Evolutionary conservation across 768 basidiomycete species (phyloP), one percentile per base, ranked within the genome.

Genomic region (Lactarius evosmus): DNA sequence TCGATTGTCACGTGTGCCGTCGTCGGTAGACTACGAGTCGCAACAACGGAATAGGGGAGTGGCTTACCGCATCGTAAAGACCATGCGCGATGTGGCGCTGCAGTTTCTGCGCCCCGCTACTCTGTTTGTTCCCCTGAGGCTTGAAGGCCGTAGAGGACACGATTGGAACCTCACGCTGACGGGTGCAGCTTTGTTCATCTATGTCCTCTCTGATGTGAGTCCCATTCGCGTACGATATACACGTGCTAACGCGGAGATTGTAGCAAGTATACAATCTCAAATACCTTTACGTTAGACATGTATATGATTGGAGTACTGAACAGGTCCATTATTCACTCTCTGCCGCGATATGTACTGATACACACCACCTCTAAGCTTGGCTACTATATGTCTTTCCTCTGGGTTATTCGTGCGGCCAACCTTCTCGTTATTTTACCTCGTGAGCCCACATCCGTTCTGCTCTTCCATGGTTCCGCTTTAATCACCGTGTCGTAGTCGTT

Each of bases 261-360:
- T 61, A 69, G 66, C 68, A 69, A 69, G 62, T 64, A 33, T 69
- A 69, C 29, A 69, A 69, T 61, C 58, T 69, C 50, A 67, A 69
- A 61, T 69, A 67, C 41, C 59, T 69, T 53, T 69, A 69, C 36
- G 68, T 62, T 12, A 67, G 57, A 61, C 68, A 67, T 17, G 67
- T 67, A 27, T 69, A 69, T n/a, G 57, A 60, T 33, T 69, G 68
- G 68, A 64, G 34, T 22, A 66, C 66, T 6, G 68, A 69, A 40
- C 67, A 67, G 55, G 67, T 68, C 4, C 9, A 46, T 60, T 17
- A 8, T 60, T 19, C 38, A 58, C 14, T 32, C 33, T 49, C n/a
- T 52, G 8, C 27, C 22, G 17, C 25, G 50, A 22, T 22, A 2
- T 8, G 11, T 33, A 25, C 58, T 67, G n/a, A 68, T 33, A 25